phyloP scores from a whole-genome alignment of 768 basidiomycete genomes.

The Coprinopsis sp. region DNA sequence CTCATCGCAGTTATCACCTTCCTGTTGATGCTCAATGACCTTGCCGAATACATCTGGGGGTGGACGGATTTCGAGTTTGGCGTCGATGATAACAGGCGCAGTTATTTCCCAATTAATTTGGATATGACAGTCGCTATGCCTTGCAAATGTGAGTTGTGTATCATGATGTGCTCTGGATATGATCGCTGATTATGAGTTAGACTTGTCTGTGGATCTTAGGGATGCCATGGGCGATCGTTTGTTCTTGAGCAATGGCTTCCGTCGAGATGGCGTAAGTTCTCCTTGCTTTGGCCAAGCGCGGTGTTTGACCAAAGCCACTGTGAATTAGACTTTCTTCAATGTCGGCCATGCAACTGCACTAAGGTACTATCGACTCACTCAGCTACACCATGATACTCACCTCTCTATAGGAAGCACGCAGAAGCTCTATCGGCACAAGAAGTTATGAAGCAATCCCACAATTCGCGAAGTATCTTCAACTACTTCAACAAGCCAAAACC shows the following conservation, averaged over 20 bases:
- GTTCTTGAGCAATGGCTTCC: constrained; percentile 72
- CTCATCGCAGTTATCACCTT: constrained; percentile 63
- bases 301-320: not conserved
- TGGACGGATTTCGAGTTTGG: constrained; percentile 89
- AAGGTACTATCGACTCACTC: constrained; percentile 35
- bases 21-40: constrained; percentile 79
- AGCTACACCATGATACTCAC: not conserved
- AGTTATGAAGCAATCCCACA: constrained; percentile 67
- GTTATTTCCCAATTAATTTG: constrained; percentile 79
- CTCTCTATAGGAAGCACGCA: constrained; percentile 52
- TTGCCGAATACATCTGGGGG: constrained; percentile 90
- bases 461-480: constrained; percentile 68
- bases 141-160: constrained; percentile 68
- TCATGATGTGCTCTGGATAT: not conserved
- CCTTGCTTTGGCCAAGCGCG: not conserved
- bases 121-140: constrained; percentile 93
- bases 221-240: constrained; percentile 93
- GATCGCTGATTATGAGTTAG: constrained; percentile 35
- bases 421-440: constrained; percentile 61
- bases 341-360: constrained; percentile 74
- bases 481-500: constrained; percentile 41
- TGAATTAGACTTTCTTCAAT: constrained; percentile 66
- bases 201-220: constrained; percentile 80
- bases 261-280: constrained; percentile 72
- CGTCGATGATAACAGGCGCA: constrained; percentile 61